A percentile compares a stretch with the other conserved stretches of the same genome.
Evolutionary conservation across 106 monocot species (phyloP).

Genomic region (Dendrobium chrysotoxum): DNA sequence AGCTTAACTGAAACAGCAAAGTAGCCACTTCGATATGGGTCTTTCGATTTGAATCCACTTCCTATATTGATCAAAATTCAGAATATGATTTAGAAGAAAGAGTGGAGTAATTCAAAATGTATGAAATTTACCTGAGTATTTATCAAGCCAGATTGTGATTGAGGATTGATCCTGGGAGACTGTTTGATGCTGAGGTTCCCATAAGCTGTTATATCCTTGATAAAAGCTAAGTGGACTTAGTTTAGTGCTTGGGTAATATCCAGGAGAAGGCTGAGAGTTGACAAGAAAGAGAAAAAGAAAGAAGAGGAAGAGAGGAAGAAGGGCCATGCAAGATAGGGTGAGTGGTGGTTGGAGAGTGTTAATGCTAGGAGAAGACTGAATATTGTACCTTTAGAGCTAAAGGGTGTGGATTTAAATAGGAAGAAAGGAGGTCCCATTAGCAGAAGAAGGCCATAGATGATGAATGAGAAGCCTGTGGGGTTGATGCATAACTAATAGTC

Average conservation of each 20-base stretch:
- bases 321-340: not conserved
- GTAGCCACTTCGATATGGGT: constrained; percentile 34
- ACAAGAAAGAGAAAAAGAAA: not conserved
- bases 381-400: not conserved
- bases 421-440: not conserved
- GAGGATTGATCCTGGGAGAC: constrained; percentile 39
- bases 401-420: constrained; percentile 2
- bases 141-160: constrained; percentile 52
- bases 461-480: not conserved
- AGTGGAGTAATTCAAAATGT: not conserved
- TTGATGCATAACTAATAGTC: not conserved
- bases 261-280: constrained; percentile 49
- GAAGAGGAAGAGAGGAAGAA: not conserved
- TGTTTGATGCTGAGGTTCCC: constrained; percentile 41
- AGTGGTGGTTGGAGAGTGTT: not conserved
- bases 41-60: constrained; percentile 52
- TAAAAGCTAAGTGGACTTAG: constrained; percentile 23
- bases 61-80: constrained; percentile 5
- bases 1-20: constrained; percentile 47
- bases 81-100: not conserved
- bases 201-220: constrained; percentile 26
- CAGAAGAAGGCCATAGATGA: not conserved
- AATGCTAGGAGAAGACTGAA: not conserved
- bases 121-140: constrained; percentile 27
- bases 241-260: constrained; percentile 51